Evolutionary conservation across 1,139 yeast species (phyloP), one percentile per base, ranked within the genome.

Genomic region (Chernovozyma aurita): DNA sequence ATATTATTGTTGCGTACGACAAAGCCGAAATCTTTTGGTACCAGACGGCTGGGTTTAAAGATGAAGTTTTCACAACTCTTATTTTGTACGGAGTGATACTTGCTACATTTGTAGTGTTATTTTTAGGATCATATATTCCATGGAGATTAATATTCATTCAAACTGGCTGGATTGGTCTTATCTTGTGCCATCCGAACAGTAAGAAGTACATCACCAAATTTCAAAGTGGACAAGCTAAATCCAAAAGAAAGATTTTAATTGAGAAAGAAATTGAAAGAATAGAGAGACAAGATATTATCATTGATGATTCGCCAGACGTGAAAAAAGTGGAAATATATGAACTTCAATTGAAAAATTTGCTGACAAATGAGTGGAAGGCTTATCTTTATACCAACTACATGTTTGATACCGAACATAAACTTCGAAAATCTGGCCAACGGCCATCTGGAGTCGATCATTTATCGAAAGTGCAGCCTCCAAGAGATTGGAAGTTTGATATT

Each of bases 301-400:
- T 85, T 22, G 95, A 85, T 51, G 92, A 83, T 41, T 59, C 73
- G 1, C 82, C 86, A 0, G 81, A 80, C 34, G 64, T 71, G 0
- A 63, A 71, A 36, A 57, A 68, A 12, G 90, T 85, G 6, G 95
- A 87, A 50, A 64, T 88, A 1, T 88, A 70, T 53, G 95, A 87
- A 55, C 66, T 88, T 21, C 85, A 85, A 52, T 68, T 72, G 36
- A 83, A 73, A 47, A 83, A 83, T 26, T 65, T 79, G 13, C 71
- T 84, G 3, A 76, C 79, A 3, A 61, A 71, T 4, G 64, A 70
- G 28, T 88, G 94, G 85, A 67, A 56, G 11, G 59, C 62, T 30
- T 59, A 57, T 39, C 49, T 56, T 25, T 70, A 64, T 40, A 44
- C 68, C 28, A 57, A 53, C 32, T 50, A 50, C 2, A 55, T 80